Base-by-base conservation (phyloP, 2,329 filamentous ascomycete genomes). In the Arthrobotrys pseudoclavata region DNA sequence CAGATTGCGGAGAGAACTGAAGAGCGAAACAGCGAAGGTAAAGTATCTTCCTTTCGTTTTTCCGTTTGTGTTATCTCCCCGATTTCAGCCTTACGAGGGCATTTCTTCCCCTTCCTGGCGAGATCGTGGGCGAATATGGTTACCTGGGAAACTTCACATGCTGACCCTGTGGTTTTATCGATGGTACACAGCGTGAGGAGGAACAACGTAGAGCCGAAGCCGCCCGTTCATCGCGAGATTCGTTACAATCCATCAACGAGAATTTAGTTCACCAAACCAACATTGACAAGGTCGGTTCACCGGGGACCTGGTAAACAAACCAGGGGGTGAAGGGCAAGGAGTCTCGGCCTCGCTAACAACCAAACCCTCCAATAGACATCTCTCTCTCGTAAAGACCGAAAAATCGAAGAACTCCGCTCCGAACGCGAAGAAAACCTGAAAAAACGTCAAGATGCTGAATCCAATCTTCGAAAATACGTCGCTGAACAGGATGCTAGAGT, bases 1-100 rank as follows among this genome's bases (percentile, higher is more conserved):
- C 82, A 87, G 90, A 47, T 86, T 95, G 53, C 92, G 92, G 81
- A 88, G 92, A 64, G 92, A 95, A 79, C 86, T 92, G 71, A 86
- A 91, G 81, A 88, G 91, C 70, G 90, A 92, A 83, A 82, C 81
- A 31, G 80, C 81, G 37, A 81, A 81, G 53, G 75, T 78, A 63
- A 2, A 13, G 15, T 42, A 45, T 18, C 15, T n/a, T 26, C 37
- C 55, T 37, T 9, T 9, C 24, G 7, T 13, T 20, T 29, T 18
- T 47, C 34, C 20, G 5, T n/a, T 12, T 57, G 2, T n/a, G 18
- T 52, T 34, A 34, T 52, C 37, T 55, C 4, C 13, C 29, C 9
- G 18, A 42, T 26, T 15, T 22, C 42, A 50, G 64, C 50, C 37
- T 40, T 53, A 37, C 13, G 42, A 18, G 4, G 55, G 18, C 31